Base-by-base conservation (phyloP, 1,284 basidiomycete genomes). In the Jaminaea rosea region DNA sequence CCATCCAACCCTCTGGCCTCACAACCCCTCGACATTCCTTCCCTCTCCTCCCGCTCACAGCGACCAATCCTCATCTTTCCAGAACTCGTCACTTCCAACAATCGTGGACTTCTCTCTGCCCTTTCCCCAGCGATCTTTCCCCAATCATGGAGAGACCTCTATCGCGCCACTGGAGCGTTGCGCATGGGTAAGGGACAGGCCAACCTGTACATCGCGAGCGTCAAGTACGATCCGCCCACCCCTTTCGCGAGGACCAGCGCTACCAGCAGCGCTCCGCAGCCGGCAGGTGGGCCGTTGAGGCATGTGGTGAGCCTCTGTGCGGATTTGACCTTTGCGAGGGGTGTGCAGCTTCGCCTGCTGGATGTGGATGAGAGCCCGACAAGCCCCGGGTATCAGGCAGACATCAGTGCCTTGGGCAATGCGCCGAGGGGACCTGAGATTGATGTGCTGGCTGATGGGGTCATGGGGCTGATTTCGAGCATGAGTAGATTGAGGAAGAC, bases 211-310 rank as follows among this genome's bases (percentile, higher is more conserved):
- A 34, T 52, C 45, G 32, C 48, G 26, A 48, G 29, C 44, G 34
- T 52, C 44, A 52, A 46, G 44, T 34, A 49, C 23, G 47, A 49
- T 21, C 17, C 47, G 6, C 47, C 47, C 13, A 49, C 47, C n/a
- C 15, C 47, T 17, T 15, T 49, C 15, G n/a, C n/a, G n/a, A n/a
- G n/a, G n/a, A n/a, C n/a, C n/a, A n/a, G n/a, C n/a, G n/a, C n/a
- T n/a, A n/a, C n/a, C n/a, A n/a, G n/a, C n/a, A n/a, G n/a, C n/a
- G n/a, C n/a, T n/a, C n/a, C n/a, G n/a, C n/a, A n/a, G n/a, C n/a
- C n/a, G n/a, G n/a, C n/a, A n/a, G n/a, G n/a, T n/a, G n/a, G n/a
- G n/a, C n/a, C n/a, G n/a, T n/a, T n/a, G n/a, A n/a, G n/a, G n/a
- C n/a, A n/a, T n/a, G n/a, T n/a, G n/a, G n/a, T n/a, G 39, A 21